Base-by-base conservation (phyloP, 2,329 filamentous ascomycete genomes). In the Trichothecium roseum region DNA sequence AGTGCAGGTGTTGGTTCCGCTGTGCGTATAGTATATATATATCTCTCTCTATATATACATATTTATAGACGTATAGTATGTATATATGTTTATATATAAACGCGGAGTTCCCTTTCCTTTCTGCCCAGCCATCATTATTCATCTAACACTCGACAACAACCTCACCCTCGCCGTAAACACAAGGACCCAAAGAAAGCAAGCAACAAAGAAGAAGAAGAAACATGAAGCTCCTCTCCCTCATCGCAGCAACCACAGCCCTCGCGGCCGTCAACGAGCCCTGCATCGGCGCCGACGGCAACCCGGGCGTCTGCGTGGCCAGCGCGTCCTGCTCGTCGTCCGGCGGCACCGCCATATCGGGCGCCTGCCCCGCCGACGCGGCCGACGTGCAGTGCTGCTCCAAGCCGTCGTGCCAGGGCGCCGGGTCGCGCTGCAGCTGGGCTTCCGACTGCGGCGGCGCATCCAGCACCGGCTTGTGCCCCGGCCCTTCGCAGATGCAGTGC, bases 341-440 rank as follows among this genome's bases (percentile, higher is more conserved):
- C 37, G 63, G 62, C 28, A 56, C 50, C 34, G 53, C 54, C 38
- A 53, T 58, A 40, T 43, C 46, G 20, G 56, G 57, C 14, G 56
- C 51, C 22, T 66, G 63, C 41, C 60, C 60, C 5, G 42, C 48
- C 15, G 59, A 63, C 40, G 40, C 54, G 2, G 44, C 46, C 37
- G 45, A 56, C 47, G 47, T 66, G 35, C 55, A 57, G 38, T 66
- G 62, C 53, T 66, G 62, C 50, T 56, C 52, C 44, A 64, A 64
- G 41, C 40, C 58, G 4, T 35, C 40, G 3, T 66, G 62, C 42
- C 22, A 24, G 14, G 46, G 46, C 29, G 49, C 44, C 37, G 49
- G 51, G 15, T 59, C 58, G 30, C 58, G 58, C 45, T 63, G 60
- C 39, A 52, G 55, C 38, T 64, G 55, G 55, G 36, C 41, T 2